These are phyloP conservation scores for Henckelia pumila DNA, from an alignment of 257 asterid genomes.

Conservation along the genomic window DNA sequence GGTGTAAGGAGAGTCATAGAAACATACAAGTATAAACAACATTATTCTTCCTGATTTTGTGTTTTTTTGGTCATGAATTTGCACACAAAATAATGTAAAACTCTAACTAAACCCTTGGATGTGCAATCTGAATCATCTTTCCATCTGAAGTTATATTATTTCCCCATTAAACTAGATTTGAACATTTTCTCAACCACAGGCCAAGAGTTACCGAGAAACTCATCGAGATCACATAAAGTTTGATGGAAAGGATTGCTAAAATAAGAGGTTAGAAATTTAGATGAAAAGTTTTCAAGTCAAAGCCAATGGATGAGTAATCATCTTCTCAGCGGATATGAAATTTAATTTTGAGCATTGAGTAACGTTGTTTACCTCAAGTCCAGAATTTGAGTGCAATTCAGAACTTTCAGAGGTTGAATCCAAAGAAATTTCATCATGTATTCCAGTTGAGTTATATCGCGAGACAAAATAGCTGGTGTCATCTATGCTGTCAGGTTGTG, in stretches of 20 bases:
- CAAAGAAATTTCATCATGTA: slow-evolving; percentile 45
- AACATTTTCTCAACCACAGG: too few relatives aligned
- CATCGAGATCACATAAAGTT: neutral
- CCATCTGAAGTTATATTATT: too few relatives aligned
- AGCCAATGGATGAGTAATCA: neutral
- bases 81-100: too few relatives aligned
- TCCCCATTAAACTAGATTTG: too few relatives aligned
- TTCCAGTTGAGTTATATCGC: slow-evolving; percentile 57
- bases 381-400: slow-evolving; percentile 51
- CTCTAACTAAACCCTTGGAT: too few relatives aligned
- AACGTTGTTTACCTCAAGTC: slow-evolving; percentile 44
- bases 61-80: too few relatives aligned
- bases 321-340: too few relatives aligned
- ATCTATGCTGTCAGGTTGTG: slow-evolving; percentile 76
- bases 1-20: neutral
- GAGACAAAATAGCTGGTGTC: slow-evolving; percentile 92
- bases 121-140: too few relatives aligned
- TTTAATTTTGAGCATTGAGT: too few relatives aligned
- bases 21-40: neutral
- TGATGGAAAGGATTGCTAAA: neutral
- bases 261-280: slow-evolving; percentile 4
- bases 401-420: slow-evolving; percentile 62
- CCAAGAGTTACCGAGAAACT: too few relatives aligned
- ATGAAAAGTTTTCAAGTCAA: slow-evolving; percentile 11
- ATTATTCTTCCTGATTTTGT: too few relatives aligned